A percentile compares a stretch with the other conserved stretches of the same genome.
Conservation (phyloP, 306 rosid genomes). For the Canavalia ensiformis region DNA sequence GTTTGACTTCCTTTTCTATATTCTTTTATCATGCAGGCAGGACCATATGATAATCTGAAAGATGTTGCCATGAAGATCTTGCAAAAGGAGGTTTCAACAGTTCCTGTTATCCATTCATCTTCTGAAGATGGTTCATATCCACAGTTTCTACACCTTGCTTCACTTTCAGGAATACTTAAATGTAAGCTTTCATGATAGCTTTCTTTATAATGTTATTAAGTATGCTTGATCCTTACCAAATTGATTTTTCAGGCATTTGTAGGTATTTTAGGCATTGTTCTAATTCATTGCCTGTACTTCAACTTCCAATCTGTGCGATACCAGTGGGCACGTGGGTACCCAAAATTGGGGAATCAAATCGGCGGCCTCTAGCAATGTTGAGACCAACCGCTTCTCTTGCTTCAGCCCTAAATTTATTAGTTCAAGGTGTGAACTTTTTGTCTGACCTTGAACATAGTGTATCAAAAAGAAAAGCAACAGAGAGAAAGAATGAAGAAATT, state of each 20-base stretch:
- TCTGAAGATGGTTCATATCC: slow-evolving; percentile 87
- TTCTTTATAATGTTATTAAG: slow-evolving; percentile 30
- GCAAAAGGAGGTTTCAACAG: slow-evolving; percentile 85
- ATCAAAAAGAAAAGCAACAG: slow-evolving; percentile 45
- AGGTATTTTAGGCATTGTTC: slow-evolving; percentile 88
- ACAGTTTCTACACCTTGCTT: slow-evolving; percentile 89
- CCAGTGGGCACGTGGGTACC: slow-evolving; percentile 98
- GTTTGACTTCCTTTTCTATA: slow-evolving; percentile 26
- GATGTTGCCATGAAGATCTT: slow-evolving; percentile 83
- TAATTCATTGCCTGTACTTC: slow-evolving; percentile 82
- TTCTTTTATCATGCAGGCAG: slow-evolving; percentile 66
- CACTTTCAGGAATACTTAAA: slow-evolving; percentile 90
- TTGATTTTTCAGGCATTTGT: slow-evolving; percentile 88
- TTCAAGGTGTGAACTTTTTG: slow-evolving; percentile 71
- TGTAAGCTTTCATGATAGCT: slow-evolving; percentile 59
- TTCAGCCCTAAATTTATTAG: slow-evolving; percentile 82
- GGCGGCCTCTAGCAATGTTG: slow-evolving; percentile 82
- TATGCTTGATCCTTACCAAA: slow-evolving; percentile 53
- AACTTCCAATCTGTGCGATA: slow-evolving; percentile 79
- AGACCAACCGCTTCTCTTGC: slow-evolving; percentile 86
- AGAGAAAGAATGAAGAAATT: slow-evolving; percentile 38
- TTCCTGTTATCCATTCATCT: slow-evolving; percentile 85
- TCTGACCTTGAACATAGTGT: slow-evolving; percentile 50
- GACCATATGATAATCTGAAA: slow-evolving; percentile 86
- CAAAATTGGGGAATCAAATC: slow-evolving; percentile 86